These are phyloP conservation scores for Podosphaera leucotricha DNA, from an alignment of 2,329 filamentous ascomycete species.

Conservation along the genomic window DNA sequence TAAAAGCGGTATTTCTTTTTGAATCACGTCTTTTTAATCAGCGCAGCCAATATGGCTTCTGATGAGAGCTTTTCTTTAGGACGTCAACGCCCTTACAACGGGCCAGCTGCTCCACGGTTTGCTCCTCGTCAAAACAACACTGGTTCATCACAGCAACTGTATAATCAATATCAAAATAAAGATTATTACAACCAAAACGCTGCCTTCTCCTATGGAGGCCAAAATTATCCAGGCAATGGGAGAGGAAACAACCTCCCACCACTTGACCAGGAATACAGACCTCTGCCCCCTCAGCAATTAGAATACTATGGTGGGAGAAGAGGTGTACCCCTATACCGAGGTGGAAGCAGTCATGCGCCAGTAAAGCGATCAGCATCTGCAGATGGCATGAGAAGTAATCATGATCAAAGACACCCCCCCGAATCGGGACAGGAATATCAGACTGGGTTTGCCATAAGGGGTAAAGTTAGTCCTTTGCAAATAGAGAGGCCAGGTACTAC, in stretches of 20 bases:
- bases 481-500: constrained; percentile 8
- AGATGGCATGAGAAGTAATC: constrained; percentile 9
- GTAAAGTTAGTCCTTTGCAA: constrained; percentile 8
- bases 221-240: constrained; percentile 12
- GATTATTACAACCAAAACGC: constrained; percentile 3
- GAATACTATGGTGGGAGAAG: constrained; percentile 12
- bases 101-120: constrained; percentile 10
- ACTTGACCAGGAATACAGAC: constrained; percentile 9
- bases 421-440: constrained; percentile 11
- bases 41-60: constrained; percentile 12
- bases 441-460: constrained; percentile 8
- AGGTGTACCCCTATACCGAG: constrained; percentile 7
- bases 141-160: constrained; percentile 33
- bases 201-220: constrained; percentile 3
- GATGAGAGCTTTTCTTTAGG: constrained; percentile 14
- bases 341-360: constrained; percentile 8
- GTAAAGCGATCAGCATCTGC: constrained; percentile 12
- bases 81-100: constrained; percentile 13
- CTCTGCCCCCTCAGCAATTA: constrained; percentile 8
- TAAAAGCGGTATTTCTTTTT: not conserved
- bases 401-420: constrained; percentile 9
- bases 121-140: constrained; percentile 11
- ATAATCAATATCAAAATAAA: constrained; percentile 20
- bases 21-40: not conserved
- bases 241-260: constrained; percentile 11